Percentiles rank a stretch among this genome's conserved stretches.
phyloP scores from a whole-genome alignment of 2,329 filamentous ascomycete genomes.

The Diaporthe sp. region DNA sequence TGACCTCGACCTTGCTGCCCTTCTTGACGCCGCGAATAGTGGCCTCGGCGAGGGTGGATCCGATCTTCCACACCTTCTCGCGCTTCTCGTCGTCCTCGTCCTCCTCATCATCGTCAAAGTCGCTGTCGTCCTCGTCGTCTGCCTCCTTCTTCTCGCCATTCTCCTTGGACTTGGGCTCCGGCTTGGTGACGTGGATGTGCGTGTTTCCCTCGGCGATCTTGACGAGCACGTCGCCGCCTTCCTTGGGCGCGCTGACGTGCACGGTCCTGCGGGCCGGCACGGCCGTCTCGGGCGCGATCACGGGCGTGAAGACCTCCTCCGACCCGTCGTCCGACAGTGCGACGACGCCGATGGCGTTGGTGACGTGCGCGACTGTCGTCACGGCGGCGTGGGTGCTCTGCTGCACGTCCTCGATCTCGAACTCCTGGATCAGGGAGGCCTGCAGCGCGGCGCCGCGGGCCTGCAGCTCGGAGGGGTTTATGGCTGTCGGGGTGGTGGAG shows the following conservation, averaged over 20 bases:
- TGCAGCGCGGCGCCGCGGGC: conserved; percentile 94
- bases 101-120: conserved; percentile 70
- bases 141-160: conserved; percentile 64
- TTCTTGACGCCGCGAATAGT: conserved; percentile 87
- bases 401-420: conserved; percentile 92
- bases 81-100: conserved; percentile 90
- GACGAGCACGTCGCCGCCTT: conserved; percentile 88
- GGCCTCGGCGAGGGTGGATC: conserved; percentile 84
- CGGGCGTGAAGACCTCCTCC: conserved; percentile 80
- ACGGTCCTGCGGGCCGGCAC: conserved; percentile 88
- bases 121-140: conserved; percentile 74
- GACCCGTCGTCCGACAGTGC: conserved; percentile 65
- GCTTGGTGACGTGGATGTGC: conserved; percentile 93
- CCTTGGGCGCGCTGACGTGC: conserved; percentile 79
- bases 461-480: conserved; percentile 93
- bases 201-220: conserved; percentile 88
- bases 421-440: conserved; percentile 93
- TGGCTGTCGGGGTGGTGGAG: conserved; percentile 78
- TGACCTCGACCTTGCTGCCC: conserved; percentile 91
- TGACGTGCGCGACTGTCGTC: conserved; percentile 91
- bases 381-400: conserved; percentile 96
- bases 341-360: conserved; percentile 88
- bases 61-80: conserved; percentile 93
- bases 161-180: conserved; percentile 80
- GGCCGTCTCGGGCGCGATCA: conserved; percentile 88